phyloP scores from a whole-genome alignment of 306 rosid genomes.

The Datisca glomerata region DNA sequence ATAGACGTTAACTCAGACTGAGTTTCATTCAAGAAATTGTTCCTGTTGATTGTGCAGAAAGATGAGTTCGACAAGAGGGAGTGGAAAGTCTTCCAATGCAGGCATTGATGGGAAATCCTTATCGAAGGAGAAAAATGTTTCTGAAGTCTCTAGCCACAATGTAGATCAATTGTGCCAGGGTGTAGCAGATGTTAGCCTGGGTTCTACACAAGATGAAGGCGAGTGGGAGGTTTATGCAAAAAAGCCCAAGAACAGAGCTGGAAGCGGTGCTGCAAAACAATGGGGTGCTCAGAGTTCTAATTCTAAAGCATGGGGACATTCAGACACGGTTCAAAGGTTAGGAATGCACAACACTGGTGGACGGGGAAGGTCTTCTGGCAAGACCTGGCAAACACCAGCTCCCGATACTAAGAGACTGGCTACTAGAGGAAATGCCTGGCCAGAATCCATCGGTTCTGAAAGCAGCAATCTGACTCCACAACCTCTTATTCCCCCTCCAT shows the following conservation, averaged over 20 bases:
- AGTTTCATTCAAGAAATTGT: no score
- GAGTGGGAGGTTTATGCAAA: constrained; percentile 55
- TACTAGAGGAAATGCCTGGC: constrained; percentile 40
- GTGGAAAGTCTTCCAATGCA: constrained; percentile 16
- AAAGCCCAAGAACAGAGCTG: constrained; percentile 62
- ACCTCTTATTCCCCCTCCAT: constrained; percentile 42
- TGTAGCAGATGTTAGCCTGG: constrained; percentile 32
- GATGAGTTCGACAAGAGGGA: constrained; percentile 44
- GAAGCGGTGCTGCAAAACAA: constrained; percentile 40
- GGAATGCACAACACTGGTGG: constrained; percentile 21
- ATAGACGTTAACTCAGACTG: no score
- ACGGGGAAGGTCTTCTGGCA: constrained; percentile 26
- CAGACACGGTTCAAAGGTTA: constrained; percentile 24
- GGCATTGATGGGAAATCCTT: constrained; percentile 5
- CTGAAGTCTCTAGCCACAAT: constrained; percentile 13
- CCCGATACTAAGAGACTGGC: constrained; percentile 30
- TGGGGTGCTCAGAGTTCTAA: constrained; percentile 29
- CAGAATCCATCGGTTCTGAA: constrained; percentile 22
- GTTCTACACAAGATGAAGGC: constrained; percentile 32
- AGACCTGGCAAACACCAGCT: constrained; percentile 17
- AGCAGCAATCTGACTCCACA: constrained; percentile 15
- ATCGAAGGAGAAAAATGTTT: constrained; percentile 29
- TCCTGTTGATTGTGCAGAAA: no score
- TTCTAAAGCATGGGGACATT: constrained; percentile 29
- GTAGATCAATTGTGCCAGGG: constrained; percentile 37